These are phyloP conservation scores for Cyathus striatus DNA, from an alignment of 768 basidiomycete genomes.

Conservation along the genomic window DNA sequence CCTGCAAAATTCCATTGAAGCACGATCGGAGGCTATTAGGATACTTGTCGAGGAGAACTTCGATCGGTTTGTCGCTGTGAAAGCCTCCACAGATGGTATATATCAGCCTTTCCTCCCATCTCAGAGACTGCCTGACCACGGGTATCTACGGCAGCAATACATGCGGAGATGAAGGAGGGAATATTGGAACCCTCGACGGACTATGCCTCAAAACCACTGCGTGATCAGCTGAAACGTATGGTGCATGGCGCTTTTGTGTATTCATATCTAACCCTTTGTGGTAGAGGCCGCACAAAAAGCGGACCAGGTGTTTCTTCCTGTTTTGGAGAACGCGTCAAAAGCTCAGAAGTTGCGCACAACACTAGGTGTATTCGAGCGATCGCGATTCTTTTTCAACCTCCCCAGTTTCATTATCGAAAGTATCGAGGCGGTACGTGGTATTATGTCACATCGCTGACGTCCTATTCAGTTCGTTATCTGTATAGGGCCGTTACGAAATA, in stretches of 20 bases:
- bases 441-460: conserved; percentile 1
- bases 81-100: conserved; percentile 91
- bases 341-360: conserved; percentile 91
- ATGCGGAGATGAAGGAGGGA: conserved; percentile 91
- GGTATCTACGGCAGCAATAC: conserved; percentile 53
- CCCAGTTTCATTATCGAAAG: conserved; percentile 85
- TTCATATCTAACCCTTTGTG: conserved; percentile 3
- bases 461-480: conserved; percentile 1
- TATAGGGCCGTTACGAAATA: conserved; percentile 86
- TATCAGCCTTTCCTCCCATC: conserved; percentile 1
- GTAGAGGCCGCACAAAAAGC: conserved; percentile 89
- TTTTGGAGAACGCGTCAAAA: conserved; percentile 92
- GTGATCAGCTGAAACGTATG: conserved; percentile 83
- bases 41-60: conserved; percentile 97
- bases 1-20: conserved; percentile 77
- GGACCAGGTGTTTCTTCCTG: conserved; percentile 92
- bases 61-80: conserved; percentile 95
- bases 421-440: conserved; percentile 71
- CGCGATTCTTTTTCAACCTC: conserved; percentile 98
- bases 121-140: conserved; percentile 5
- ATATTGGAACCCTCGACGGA: conserved; percentile 73
- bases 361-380: conserved; percentile 91
- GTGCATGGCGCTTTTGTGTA: conserved; percentile 3
- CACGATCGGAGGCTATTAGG: conserved; percentile 90
- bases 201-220: conserved; percentile 76